These are phyloP conservation scores for Ascochyta viciae-villosae DNA, from an alignment of 2,329 filamentous ascomycete genomes.

Conservation along the genomic window DNA sequence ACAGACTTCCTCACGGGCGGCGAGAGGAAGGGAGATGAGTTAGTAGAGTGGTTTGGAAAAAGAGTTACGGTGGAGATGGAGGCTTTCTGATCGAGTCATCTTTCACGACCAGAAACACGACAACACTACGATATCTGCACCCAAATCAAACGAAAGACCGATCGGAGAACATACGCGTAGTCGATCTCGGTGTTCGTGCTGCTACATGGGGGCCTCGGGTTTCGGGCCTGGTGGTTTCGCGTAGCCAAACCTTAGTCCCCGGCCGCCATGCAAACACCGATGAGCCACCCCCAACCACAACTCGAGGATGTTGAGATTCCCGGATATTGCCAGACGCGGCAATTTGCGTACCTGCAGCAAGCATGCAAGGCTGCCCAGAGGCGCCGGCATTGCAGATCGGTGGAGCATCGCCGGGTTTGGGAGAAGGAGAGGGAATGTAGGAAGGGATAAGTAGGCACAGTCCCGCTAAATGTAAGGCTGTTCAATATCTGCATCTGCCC, in stretches of 20 bases:
- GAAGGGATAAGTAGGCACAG: conserved; percentile 5
- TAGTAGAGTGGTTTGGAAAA: conserved; percentile 83
- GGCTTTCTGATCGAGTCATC: conserved; percentile 64
- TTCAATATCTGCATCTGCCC: not conserved
- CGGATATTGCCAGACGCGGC: conserved; percentile 9
- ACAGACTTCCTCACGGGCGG: conserved; percentile 74
- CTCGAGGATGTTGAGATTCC: not conserved
- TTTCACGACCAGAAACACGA: not conserved
- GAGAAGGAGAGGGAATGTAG: not conserved
- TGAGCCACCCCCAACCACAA: conserved; percentile 15
- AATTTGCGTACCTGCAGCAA: conserved; percentile 15
- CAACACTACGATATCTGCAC: not conserved
- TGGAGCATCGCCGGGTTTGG: conserved; percentile 12
- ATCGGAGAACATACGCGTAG: not conserved
- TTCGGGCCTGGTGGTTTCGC: conserved; percentile 16
- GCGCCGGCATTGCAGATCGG: conserved; percentile 15
- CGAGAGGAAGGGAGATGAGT: conserved; percentile 64
- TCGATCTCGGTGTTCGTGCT: conserved; percentile 7
- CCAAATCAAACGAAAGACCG: not conserved
- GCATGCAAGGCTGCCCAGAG: conserved; percentile 7
- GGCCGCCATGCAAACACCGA: conserved; percentile 12
- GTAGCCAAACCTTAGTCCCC: conserved; percentile 13
- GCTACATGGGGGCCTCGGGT: conserved; percentile 6
- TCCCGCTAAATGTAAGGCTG: not conserved
- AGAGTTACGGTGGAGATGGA: conserved; percentile 73